phyloP scores from a whole-genome alignment of 805 yeast genomes.

The Saturnispora gosingensis region DNA sequence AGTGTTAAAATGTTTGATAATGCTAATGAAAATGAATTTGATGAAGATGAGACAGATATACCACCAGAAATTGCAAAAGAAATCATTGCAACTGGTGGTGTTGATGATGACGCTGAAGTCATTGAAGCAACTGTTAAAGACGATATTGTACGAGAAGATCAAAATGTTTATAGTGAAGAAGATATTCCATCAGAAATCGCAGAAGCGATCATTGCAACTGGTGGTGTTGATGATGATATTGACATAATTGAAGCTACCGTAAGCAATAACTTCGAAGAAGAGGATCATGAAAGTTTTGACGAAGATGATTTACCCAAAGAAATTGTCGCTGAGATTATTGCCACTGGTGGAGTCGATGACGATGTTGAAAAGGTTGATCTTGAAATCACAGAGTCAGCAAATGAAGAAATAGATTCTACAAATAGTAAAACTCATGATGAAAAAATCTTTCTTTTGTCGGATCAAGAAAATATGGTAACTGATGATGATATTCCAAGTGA shows the following conservation, averaged over 20 bases:
- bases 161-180: neutral
- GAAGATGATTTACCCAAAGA: slow-evolving; percentile 6
- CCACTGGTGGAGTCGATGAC: slow-evolving; percentile 6
- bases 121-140: neutral
- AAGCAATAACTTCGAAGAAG: neutral
- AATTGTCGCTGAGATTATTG: neutral
- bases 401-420: slow-evolving; percentile 1
- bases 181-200: neutral
- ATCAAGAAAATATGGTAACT: neutral
- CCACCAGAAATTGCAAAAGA: neutral
- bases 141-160: neutral
- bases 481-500: slow-evolving; percentile 7
- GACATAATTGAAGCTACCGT: neutral
- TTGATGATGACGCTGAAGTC: slow-evolving; percentile 3
- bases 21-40: neutral
- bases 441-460: neutral
- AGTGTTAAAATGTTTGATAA: slow-evolving; percentile 10
- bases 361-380: slow-evolving; percentile 9
- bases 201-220: slow-evolving; percentile 1
- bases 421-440: slow-evolving; percentile 4
- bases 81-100: slow-evolving; percentile 2
- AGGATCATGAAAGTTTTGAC: neutral
- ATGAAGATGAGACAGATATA: neutral
- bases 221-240: slow-evolving; percentile 5
- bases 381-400: slow-evolving; percentile 8